phyloP scores from a whole-genome alignment of 495 filamentous ascomycete species.

The Lindgomyces ingoldianus region DNA sequence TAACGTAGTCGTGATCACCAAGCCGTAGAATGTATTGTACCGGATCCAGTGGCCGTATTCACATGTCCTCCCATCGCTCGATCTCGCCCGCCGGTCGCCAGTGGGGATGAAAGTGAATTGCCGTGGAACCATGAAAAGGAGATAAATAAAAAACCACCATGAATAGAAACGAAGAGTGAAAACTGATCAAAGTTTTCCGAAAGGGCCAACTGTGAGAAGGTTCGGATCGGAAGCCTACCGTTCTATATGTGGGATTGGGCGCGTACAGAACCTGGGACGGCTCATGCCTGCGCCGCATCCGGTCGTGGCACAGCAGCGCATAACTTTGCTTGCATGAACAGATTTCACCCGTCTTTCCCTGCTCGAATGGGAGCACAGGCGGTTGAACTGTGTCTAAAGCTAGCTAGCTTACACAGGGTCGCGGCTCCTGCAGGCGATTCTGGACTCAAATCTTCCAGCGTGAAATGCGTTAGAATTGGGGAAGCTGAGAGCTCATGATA shows the following conservation, averaged over 20 bases:
- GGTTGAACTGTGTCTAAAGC: not conserved
- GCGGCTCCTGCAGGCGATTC: not conserved
- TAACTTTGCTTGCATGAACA: not conserved
- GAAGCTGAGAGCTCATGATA: not conserved
- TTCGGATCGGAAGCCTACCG: slow-evolving; percentile 12
- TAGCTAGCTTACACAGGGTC: not conserved
- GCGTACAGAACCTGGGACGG: not conserved
- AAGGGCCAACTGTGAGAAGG: slow-evolving; percentile 12
- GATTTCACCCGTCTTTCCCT: not conserved
- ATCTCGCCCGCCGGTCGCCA: not conserved
- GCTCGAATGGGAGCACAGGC: not conserved
- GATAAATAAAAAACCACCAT: not conserved
- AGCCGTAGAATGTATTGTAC: slow-evolving; percentile 28
- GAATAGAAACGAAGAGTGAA: slow-evolving; percentile 4
- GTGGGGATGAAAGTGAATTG: slow-evolving; percentile 17
- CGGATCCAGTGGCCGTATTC: not conserved
- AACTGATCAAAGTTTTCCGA: not conserved
- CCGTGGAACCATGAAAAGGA: slow-evolving; percentile 10
- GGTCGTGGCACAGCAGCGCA: not conserved
- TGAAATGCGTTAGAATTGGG: not conserved
- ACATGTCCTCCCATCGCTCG: not conserved
- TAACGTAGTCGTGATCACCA: slow-evolving; percentile 20
- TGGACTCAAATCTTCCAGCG: slow-evolving; percentile 8
- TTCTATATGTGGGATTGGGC: slow-evolving; percentile 5
- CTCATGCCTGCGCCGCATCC: slow-evolving; percentile 8